Percentiles rank a stretch among this genome's conserved stretches.
Conservation (phyloP, 2,329 filamentous ascomycete species). For the Cladosporium sp. region DNA sequence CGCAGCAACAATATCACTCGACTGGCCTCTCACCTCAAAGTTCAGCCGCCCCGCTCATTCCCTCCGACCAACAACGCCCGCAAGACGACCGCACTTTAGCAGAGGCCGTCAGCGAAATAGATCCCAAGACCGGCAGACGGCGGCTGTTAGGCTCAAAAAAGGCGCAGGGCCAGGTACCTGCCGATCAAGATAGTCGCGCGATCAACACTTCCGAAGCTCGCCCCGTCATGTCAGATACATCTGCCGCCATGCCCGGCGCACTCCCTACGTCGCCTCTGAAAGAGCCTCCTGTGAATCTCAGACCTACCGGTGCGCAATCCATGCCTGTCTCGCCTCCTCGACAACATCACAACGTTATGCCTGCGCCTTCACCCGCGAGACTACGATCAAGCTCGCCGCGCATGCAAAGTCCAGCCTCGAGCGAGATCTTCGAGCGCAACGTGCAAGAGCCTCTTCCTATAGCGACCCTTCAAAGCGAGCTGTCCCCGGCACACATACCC, state of each 20-base stretch:
- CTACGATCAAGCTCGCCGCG: conserved; percentile 65
- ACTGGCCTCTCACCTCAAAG: conserved; percentile 11
- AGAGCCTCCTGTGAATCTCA: conserved; percentile 1
- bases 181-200: not conserved
- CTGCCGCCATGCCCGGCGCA: conserved; percentile 7
- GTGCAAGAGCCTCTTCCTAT: conserved; percentile 62
- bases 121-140: conserved; percentile 19
- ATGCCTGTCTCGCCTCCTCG: conserved; percentile 23
- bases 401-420: conserved; percentile 68
- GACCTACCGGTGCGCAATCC: conserved; percentile 12
- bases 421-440: conserved; percentile 84
- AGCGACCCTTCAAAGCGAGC: conserved; percentile 57
- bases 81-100: not conserved
- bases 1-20: not conserved
- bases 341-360: conserved; percentile 17
- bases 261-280: conserved; percentile 4
- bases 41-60: conserved; percentile 12
- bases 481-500: conserved; percentile 65
- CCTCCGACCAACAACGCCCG: conserved; percentile 7
- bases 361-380: conserved; percentile 33
- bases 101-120: conserved; percentile 5
- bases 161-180: conserved; percentile 12
- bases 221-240: conserved; percentile 10
- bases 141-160: conserved; percentile 19
- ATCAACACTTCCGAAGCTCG: conserved; percentile 1